Conservation (phyloP, 2,329 filamentous ascomycete genomes). For the Geoglossum cookeanum region DNA sequence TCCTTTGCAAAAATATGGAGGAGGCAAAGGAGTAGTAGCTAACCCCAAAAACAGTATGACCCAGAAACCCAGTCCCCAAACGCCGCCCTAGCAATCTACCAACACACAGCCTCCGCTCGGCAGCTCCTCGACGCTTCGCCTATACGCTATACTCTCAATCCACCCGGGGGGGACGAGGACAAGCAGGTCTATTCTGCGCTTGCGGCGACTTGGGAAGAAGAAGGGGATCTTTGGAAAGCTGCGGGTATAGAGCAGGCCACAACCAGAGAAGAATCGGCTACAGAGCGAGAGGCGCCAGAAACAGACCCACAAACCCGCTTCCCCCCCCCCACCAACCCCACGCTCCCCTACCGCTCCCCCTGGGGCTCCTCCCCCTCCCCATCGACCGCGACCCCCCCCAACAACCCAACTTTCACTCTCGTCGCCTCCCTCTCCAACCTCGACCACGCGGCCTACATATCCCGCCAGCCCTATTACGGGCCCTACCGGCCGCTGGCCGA, state of each 20-base stretch:
- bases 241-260: neutral
- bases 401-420: neutral
- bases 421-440: neutral
- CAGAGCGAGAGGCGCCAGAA: neutral
- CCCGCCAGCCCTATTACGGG: neutral
- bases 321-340: neutral
- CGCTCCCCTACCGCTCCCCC: neutral
- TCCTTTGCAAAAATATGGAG: too few relatives aligned
- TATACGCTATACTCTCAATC: neutral
- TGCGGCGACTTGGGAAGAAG: neutral
- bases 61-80: slow-evolving; percentile 23
- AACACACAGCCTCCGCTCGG: neutral
- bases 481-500: neutral
- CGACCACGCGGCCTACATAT: neutral
- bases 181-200: neutral
- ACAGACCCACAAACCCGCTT: neutral
- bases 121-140: neutral
- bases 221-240: neutral
- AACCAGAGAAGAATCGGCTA: too few relatives aligned
- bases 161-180: neutral
- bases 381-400: neutral
- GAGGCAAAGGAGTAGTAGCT: too few relatives aligned
- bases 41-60: slow-evolving; percentile 21
- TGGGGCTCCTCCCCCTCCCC: neutral
- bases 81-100: slow-evolving; percentile 25